Evolutionary conservation across 139 green algal genomes (phyloP), one percentile per base, ranked within the genome.

Genomic region (Micromonas pusilla): DNA sequence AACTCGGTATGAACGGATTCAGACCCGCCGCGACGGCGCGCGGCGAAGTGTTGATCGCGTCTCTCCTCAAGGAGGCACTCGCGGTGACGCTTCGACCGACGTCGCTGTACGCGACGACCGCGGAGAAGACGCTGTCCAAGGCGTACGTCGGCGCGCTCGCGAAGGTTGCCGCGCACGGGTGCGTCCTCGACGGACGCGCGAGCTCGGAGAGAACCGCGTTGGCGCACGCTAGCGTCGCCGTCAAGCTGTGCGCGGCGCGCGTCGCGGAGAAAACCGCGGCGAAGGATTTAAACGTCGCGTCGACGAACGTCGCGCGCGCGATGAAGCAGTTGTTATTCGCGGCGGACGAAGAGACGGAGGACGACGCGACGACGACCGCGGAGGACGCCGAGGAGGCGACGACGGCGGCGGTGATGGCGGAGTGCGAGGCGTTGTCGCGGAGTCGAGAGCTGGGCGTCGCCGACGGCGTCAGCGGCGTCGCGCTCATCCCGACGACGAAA

Each of bases 111-210:
- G 52, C 66, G 16, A 31, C 30, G 30, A 31, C 33, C 19, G 32
- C 31, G 6, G 66, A 36, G 23, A 52, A 36, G 23, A 19, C 31
- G 66, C 66, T 54, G 1, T 23, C 33, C 33, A 73, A 73, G 33
- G 66, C 66, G 31, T 73, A 73, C 66, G 21, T 54, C 33, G 33
- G 6, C 32, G 66, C 32, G 28, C 2, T 73, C 66, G 31, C 66
- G 1, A 52, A 36, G 3, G 32, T 73, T 13, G 23, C 37, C 30
- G 34, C 66, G 16, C 1, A 6, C 31, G 33, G 45, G n/a, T 31
- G 28, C 30, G 20, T 73, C 21, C 31, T 28, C 20, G 20, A 23
- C 30, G 26, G 33, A 26, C 9, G 21, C 23, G n/a, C 3, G 66
- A 53, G 23, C 19, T 21, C 31, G 33, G 25, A 31, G 32, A 52